A percentile compares a stretch with the other conserved stretches of the same genome.
Evolutionary conservation across 1,284 basidiomycete genomes (phyloP).

Genomic region (Peniophora sp.): DNA sequence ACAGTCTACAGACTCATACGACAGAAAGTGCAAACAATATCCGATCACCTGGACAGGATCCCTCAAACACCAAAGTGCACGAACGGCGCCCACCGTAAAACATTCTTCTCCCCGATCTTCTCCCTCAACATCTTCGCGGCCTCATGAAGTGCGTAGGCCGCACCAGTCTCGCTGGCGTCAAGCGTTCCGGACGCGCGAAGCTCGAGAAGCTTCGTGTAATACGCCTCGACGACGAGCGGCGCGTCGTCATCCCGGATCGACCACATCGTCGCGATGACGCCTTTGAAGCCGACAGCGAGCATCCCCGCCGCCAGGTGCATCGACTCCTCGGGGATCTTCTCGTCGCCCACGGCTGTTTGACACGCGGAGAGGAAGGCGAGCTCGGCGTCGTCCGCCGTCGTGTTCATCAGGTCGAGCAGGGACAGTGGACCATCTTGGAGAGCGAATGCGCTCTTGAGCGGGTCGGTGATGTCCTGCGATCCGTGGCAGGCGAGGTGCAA

Average conservation of each 20-base stretch:
- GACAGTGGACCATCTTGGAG: conserved; percentile 2
- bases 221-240: conserved; percentile 7
- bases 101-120: background rate
- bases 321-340: conserved; percentile 3
- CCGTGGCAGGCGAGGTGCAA: conserved; percentile 1
- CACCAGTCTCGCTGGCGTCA: background rate
- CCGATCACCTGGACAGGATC: no score
- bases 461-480: background rate
- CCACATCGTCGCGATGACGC: conserved; percentile 19
- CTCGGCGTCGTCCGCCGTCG: background rate
- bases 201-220: conserved; percentile 2
- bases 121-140: background rate
- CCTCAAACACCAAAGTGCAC: background rate
- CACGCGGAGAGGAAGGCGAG: conserved; percentile 1
- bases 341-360: conserved; percentile 3
- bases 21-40: no score
- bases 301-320: conserved; percentile 17
- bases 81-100: background rate
- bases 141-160: background rate
- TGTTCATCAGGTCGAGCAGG: background rate
- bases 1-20: no score
- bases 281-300: conserved; percentile 15
- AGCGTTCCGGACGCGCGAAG: background rate
- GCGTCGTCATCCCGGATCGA: conserved; percentile 11
- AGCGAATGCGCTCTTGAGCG: background rate